Percentiles rank a stretch among this genome's conserved stretches.
phyloP scores from a whole-genome alignment of 108 stramenopile genomes.

The Nitzschia inconspicua region DNA sequence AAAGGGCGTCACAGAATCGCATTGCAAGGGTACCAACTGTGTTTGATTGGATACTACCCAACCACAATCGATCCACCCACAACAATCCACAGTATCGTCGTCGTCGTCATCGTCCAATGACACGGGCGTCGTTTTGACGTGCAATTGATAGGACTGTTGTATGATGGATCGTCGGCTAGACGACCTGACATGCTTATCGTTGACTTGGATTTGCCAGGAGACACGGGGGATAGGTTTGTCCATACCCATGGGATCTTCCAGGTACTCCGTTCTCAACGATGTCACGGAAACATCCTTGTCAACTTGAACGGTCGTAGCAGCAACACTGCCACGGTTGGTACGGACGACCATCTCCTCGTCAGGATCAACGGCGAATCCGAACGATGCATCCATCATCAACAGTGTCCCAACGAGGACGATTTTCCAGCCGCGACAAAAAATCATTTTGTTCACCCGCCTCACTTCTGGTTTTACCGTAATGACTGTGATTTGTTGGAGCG shows the following conservation, averaged over 20 bases:
- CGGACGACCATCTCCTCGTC: no score
- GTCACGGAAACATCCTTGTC: no score
- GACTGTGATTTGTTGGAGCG: no score
- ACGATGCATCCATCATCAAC: no score
- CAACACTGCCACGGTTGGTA: neutral
- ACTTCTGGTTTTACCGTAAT: no score
- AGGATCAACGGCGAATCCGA: no score
- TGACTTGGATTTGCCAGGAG: constrained; percentile 16
- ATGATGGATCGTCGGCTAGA: neutral
- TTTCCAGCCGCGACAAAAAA: no score
- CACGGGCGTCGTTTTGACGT: neutral
- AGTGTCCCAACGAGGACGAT: no score
- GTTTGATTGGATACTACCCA: constrained; percentile 6
- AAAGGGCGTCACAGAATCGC: neutral
- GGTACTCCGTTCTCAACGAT: constrained; percentile 15
- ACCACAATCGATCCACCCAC: constrained; percentile 1
- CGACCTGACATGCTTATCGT: neutral
- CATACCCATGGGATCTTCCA: constrained; percentile 17
- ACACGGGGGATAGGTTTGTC: constrained; percentile 17
- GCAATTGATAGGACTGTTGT: constrained; percentile 4
- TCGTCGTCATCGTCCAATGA: neutral
- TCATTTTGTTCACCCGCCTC: no score
- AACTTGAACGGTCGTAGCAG: no score
- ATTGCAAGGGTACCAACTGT: neutral
- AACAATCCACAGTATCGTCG: no score